Conservation (phyloP, 2,329 filamentous ascomycete genomes). For the Penicillium hesseltinei region DNA sequence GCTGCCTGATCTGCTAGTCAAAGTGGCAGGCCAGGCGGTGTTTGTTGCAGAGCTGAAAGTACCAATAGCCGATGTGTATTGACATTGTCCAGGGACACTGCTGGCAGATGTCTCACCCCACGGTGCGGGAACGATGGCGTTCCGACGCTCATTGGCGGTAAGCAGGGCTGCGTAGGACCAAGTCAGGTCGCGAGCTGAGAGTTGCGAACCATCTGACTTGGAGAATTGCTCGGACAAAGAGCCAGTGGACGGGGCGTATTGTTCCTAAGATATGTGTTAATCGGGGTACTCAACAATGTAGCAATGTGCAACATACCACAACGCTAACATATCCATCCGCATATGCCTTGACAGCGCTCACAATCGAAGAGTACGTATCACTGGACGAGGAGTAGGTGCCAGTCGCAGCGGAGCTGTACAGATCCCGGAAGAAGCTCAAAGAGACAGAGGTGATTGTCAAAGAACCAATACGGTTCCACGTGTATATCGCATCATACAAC, state of each 20-base stretch:
- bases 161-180: conserved; percentile 48
- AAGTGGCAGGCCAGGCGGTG: conserved; percentile 32
- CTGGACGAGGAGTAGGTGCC: conserved; percentile 65
- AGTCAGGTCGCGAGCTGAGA: conserved; percentile 45
- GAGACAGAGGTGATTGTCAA: conserved; percentile 65
- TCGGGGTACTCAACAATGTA: neutral
- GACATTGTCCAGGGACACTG: conserved; percentile 33
- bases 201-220: conserved; percentile 32
- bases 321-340: conserved; percentile 56
- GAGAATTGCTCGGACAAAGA: conserved; percentile 44
- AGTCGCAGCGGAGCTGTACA: conserved; percentile 56
- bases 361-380: conserved; percentile 54
- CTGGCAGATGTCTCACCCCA: conserved; percentile 36
- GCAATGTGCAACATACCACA: conserved; percentile 27
- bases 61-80: conserved; percentile 31
- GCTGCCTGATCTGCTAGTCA: conserved; percentile 20
- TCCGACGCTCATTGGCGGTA: conserved; percentile 36
- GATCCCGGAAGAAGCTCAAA: conserved; percentile 68
- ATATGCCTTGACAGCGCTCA: conserved; percentile 62
- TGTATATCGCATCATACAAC: conserved; percentile 71
- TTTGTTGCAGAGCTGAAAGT: conserved; percentile 35
- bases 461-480: conserved; percentile 64
- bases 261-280: conserved; percentile 19
- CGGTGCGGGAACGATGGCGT: conserved; percentile 32
- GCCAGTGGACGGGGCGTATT: conserved; percentile 29